Conservation (phyloP, 2,329 filamentous ascomycete genomes). For the Xylogone sp. region DNA sequence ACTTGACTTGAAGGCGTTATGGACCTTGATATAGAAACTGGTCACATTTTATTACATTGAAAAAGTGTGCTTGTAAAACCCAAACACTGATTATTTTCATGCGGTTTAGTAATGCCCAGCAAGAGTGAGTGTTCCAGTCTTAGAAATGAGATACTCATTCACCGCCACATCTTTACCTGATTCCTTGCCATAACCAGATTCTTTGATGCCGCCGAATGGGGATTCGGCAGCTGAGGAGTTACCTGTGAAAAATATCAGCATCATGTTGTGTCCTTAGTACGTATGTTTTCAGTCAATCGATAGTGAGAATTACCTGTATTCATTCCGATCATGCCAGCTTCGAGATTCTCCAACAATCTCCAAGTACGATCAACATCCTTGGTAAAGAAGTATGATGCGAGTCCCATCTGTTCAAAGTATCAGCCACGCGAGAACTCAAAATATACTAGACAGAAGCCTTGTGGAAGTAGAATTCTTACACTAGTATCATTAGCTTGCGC, state of each 20-base stretch:
- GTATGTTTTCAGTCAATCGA: no score
- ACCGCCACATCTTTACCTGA: slow-evolving; percentile 63
- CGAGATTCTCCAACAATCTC: slow-evolving; percentile 62
- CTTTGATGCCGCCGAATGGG: slow-evolving; percentile 66
- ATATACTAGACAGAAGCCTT: no score
- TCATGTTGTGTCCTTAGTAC: not conserved
- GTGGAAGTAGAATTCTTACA: not conserved
- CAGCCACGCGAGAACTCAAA: not conserved
- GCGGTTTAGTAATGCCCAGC: slow-evolving; percentile 46
- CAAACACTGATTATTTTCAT: not conserved
- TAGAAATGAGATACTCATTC: slow-evolving; percentile 58
- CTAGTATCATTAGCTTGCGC: slow-evolving; percentile 53
- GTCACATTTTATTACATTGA: not conserved
- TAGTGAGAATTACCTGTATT: slow-evolving; percentile 59
- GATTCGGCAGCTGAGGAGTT: slow-evolving; percentile 63
- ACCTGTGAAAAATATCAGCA: slow-evolving; percentile 31
- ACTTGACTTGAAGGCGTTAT: no score
- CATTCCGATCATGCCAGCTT: slow-evolving; percentile 67
- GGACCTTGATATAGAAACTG: no score
- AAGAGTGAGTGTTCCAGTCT: slow-evolving; percentile 61
- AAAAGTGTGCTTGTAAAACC: not conserved
- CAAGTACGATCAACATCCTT: slow-evolving; percentile 64
- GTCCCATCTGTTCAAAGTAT: slow-evolving; percentile 32
- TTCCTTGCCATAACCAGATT: slow-evolving; percentile 65
- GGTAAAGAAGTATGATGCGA: slow-evolving; percentile 66